Percentiles rank a stretch among this genome's conserved stretches.
Evolutionary conservation across 2,329 filamentous ascomycete genomes (phyloP).

Genomic region (Aspergillus latus): DNA sequence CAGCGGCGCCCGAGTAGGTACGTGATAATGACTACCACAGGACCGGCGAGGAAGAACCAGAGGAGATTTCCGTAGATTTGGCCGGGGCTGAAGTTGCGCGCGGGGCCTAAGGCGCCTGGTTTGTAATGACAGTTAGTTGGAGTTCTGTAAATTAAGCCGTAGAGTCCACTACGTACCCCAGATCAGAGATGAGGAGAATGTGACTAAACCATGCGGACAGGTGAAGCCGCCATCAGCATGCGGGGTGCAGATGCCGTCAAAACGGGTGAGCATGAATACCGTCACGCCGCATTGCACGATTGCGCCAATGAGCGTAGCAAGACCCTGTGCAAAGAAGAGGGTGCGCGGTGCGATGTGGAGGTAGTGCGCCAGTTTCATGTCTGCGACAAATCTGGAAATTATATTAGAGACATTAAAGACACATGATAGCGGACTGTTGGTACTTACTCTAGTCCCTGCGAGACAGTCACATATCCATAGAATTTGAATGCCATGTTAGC

Average conservation of each 20-base stretch:
- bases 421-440: neutral
- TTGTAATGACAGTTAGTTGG: neutral
- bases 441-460: constrained; percentile 55
- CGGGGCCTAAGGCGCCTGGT: constrained; percentile 62
- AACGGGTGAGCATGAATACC: constrained; percentile 50
- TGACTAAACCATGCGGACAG: constrained; percentile 58
- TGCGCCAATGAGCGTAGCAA: constrained; percentile 51
- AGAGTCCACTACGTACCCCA: constrained; percentile 53
- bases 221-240: constrained; percentile 60
- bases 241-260: constrained; percentile 52
- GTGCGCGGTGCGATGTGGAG: constrained; percentile 48
- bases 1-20: constrained; percentile 61
- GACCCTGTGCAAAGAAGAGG: constrained; percentile 53
- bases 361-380: constrained; percentile 62
- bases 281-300: constrained; percentile 53
- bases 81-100: constrained; percentile 63
- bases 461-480: constrained; percentile 67
- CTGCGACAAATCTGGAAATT: constrained; percentile 58
- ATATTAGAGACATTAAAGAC: neutral
- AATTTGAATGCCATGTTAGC: constrained; percentile 68
- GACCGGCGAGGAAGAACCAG: constrained; percentile 71
- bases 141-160: neutral
- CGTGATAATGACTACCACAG: constrained; percentile 60
- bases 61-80: constrained; percentile 64
- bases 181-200: constrained; percentile 68